Base-by-base conservation (phyloP, 2,329 filamentous ascomycete genomes). In the Emmonsia crescens region DNA sequence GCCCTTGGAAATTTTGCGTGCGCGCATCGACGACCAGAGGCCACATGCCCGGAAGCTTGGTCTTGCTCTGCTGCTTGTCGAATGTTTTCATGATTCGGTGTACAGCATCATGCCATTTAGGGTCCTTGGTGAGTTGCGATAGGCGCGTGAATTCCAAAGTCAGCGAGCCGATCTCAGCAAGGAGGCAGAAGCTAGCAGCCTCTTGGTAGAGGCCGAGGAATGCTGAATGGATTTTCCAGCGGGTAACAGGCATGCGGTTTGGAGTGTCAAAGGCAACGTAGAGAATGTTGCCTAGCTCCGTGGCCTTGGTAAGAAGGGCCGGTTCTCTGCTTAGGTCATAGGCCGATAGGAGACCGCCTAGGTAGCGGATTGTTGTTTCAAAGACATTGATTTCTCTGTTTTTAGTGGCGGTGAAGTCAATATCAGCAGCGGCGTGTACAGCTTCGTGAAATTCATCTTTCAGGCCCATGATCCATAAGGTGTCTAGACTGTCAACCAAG, bases 391-490 rank as follows among this genome's bases (percentile, higher is more conserved):
- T 67, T n/a, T 44, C 57, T 21, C 56, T 61, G 16, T 33, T 33
- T 5, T 73, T 70, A 0, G 69, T 72, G 2, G 66, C 67, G 0
- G 79, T 76, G 73, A 83, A 86, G 70, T 86, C 81, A 64, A 86
- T 76, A 10, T 76, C 76, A 40, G 76, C 77, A 2, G 80, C 76
- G 2, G 80, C 82, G 31, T 74, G 72, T 1, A 81, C 78, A 4
- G 84, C 83, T 24, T 78, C 70, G 56, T 79, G 73, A 65, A 87
- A 86, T 36, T 87, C 84, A 0, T 80, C 74, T 33, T 78, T 72
- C 51, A 86, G 70, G 12, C 73, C 83, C 83, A 86, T 85, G 52
- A 87, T 85, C 77, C 79, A 82, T 2, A 87, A 77, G 0, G 83
- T 85, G 63, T 86, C 84, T 58, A 87, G 75, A 0, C 79, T 74